These are phyloP conservation scores for Penicillium salamii DNA, from an alignment of 495 filamentous ascomycete species.

Conservation along the genomic window DNA sequence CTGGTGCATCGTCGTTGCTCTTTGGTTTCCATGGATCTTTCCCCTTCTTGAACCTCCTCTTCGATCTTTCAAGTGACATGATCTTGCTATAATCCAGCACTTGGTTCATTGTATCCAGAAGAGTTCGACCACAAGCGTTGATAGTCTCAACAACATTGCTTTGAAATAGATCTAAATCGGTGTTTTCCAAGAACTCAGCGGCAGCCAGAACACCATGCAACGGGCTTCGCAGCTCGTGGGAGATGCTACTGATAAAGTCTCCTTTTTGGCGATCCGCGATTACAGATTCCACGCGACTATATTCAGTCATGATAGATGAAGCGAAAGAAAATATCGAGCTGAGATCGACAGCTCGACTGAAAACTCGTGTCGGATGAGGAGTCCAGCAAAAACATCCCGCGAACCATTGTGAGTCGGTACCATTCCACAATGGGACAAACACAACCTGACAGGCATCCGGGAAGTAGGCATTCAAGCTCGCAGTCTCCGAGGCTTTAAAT, in stretches of 20 bases:
- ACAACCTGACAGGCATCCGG: constrained; percentile 43
- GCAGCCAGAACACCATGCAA: constrained; percentile 73
- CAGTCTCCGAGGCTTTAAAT: not conserved
- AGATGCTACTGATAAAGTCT: constrained; percentile 75
- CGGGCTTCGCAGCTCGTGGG: constrained; percentile 76
- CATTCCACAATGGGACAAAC: constrained; percentile 67
- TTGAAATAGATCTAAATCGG: constrained; percentile 52
- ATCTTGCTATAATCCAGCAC: constrained; percentile 72
- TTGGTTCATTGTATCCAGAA: constrained; percentile 79
- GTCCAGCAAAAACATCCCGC: constrained; percentile 66
- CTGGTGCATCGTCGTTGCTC: too few relatives aligned
- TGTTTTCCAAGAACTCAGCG: constrained; percentile 61
- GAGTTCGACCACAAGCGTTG: constrained; percentile 68
- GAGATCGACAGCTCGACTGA: constrained; percentile 40
- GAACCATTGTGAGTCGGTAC: constrained; percentile 66
- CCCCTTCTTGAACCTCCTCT: too few relatives aligned
- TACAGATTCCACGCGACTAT: constrained; percentile 57
- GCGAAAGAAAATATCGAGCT: constrained; percentile 60
- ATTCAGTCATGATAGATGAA: constrained; percentile 66
- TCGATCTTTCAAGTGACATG: constrained; percentile 52
- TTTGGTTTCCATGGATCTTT: too few relatives aligned
- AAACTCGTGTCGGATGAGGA: constrained; percentile 39
- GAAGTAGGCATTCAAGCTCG: constrained; percentile 36
- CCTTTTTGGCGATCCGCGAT: constrained; percentile 62
- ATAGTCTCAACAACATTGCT: constrained; percentile 68